Conservation (phyloP, 2,329 filamentous ascomycete genomes). For the Fusarium veterinarium region DNA sequence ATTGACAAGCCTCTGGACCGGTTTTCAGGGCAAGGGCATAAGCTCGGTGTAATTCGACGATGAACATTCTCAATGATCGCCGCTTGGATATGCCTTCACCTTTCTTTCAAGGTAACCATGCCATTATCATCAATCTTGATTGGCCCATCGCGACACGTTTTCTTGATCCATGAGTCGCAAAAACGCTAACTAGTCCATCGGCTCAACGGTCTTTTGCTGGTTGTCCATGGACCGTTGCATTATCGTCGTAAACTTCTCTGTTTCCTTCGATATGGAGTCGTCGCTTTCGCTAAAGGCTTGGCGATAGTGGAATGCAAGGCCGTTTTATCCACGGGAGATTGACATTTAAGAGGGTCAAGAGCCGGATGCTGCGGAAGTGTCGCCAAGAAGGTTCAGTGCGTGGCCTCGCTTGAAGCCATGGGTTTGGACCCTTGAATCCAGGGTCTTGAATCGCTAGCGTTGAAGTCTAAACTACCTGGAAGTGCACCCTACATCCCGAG, state of each 20-base stretch:
- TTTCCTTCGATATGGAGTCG: not conserved
- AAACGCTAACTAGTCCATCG: not conserved
- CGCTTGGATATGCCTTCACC: fast-evolving
- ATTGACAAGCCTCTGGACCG: fast-evolving
- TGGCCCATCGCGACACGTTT: not conserved
- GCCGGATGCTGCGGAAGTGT: not conserved
- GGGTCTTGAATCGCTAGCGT: not conserved
- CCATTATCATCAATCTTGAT: not conserved
- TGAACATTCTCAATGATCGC: not conserved
- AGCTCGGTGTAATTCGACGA: not conserved
- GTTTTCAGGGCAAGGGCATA: not conserved
- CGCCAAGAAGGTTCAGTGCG: too few relatives aligned
- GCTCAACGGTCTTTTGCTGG: not conserved
- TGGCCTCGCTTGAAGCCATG: not conserved
- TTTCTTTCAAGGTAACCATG: not conserved
- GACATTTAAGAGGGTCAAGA: not conserved
- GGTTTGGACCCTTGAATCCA: not conserved
- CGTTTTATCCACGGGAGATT: not conserved
- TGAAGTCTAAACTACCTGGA: not conserved
- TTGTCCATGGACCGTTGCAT: not conserved
- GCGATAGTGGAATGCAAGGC: not conserved
- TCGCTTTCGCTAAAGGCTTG: not conserved
- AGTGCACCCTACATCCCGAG: not conserved
- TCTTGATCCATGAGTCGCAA: not conserved
- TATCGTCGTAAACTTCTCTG: not conserved